These are phyloP conservation scores for Fragaria iinumae DNA, from an alignment of 306 rosid genomes.

Conservation along the genomic window DNA sequence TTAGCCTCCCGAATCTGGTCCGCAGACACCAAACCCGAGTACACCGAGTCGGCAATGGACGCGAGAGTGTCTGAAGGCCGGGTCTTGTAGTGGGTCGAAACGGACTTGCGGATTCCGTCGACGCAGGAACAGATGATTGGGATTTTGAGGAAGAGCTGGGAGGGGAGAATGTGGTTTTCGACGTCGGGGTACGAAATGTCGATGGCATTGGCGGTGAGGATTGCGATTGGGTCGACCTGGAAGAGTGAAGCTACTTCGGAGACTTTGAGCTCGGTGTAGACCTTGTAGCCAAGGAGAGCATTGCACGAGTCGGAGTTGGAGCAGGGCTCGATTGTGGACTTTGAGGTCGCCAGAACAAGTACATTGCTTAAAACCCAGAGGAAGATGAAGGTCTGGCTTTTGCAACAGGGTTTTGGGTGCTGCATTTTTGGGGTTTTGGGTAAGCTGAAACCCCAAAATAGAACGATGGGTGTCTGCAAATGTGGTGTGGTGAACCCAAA, in stretches of 20 bases:
- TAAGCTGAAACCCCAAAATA: neutral
- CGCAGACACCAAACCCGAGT: constrained; percentile 81
- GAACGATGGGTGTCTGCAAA: neutral
- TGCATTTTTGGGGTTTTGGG: constrained; percentile 26
- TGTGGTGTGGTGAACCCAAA: neutral
- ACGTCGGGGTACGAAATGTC: constrained; percentile 95
- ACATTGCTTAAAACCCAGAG: constrained; percentile 25
- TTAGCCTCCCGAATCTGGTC: constrained; percentile 92
- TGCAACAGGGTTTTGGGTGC: constrained; percentile 21
- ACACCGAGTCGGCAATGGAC: constrained; percentile 70
- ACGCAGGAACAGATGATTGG: constrained; percentile 82
- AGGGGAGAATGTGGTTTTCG: constrained; percentile 89
- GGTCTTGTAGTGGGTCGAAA: constrained; percentile 69
- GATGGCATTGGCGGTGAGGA: constrained; percentile 84
- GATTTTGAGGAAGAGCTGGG: constrained; percentile 73
- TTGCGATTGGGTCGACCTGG: constrained; percentile 78
- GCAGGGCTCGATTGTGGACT: constrained; percentile 98
- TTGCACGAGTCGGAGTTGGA: constrained; percentile 81
- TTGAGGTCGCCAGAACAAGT: constrained; percentile 36
- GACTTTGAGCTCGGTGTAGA: constrained; percentile 93
- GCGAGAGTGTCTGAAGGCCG: constrained; percentile 81
- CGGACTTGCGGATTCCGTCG: constrained; percentile 90
- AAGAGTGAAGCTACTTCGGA: constrained; percentile 89
- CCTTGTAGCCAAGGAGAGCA: constrained; percentile 81
- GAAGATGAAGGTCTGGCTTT: constrained; percentile 22